Evolutionary conservation across 1,284 basidiomycete species (phyloP), one percentile per base, ranked within the genome.

Genomic region (Binderoboletus segoi): DNA sequence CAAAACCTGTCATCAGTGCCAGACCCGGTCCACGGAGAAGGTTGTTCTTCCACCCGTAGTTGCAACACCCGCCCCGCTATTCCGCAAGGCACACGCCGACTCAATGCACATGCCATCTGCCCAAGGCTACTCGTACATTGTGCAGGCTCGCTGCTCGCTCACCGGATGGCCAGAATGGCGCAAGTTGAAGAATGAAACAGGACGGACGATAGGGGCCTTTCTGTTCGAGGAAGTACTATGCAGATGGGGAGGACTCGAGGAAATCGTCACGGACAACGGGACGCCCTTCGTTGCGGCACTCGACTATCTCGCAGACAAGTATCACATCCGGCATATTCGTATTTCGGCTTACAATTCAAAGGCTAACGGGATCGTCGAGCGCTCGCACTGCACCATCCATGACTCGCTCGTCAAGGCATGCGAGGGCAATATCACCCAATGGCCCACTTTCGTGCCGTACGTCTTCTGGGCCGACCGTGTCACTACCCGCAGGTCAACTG

Each of bases 1-100:
- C n/a, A n/a, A n/a, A n/a, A n/a, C 48, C 0, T 60, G 56, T 3
- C 58, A 60, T 23, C 43, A 60, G 6, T 60, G 58, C 10, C 58
- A 60, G 6, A 41, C 32, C 1, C 3, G 28, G 0, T 48, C 32
- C 0, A 16, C 18, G 3, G 10, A 55, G 1, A 52, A 53, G 1
- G 44, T 56, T 2, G 18, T 46, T 0, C n/a, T 51, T 21, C 11
- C 37, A 20, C 50, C 47, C 0, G 58, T 48, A 0, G 57, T 74
- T 11, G 35, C 66, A 0, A 50, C 38, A 0, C 67, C 68, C 0
- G 60, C 66, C 0, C 56, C 64, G 0, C 52, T 74, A 1, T 56
- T 52, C n/a, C 23, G 1, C 0, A 58, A 58, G 11, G 37, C 20
- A 0, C 42, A 54, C 4, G 21, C 40, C 0, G 38, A 58, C 5